Percentiles rank a stretch among this genome's conserved stretches.
Conservation (phyloP, 768 basidiomycete species). For the Albatrellus ellisii region DNA sequence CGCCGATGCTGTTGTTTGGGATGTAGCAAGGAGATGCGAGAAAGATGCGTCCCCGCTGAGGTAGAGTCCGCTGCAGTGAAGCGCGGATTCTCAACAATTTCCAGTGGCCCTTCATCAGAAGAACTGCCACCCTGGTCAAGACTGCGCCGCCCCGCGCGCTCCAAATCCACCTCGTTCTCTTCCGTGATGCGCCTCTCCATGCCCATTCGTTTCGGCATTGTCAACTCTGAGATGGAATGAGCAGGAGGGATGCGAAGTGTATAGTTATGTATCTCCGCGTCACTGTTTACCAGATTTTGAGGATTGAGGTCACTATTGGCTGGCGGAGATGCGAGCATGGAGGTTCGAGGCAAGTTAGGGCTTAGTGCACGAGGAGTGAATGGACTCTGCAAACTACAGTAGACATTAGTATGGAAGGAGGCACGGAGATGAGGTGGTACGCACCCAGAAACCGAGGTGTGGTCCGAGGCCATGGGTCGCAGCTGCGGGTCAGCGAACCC, state of each 20-base stretch:
- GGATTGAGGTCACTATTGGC: too few relatives aligned
- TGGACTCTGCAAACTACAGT: background rate
- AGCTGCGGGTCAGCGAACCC: background rate
- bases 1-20: background rate
- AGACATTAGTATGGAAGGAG: background rate
- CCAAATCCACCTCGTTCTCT: slow-evolving; percentile 9
- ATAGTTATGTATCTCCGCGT: slow-evolving; percentile 6
- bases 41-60: background rate
- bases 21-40: background rate
- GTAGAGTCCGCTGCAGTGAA: slow-evolving; percentile 1
- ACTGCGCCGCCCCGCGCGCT: background rate
- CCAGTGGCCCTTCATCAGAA: slow-evolving; percentile 10
- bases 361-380: background rate
- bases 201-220: slow-evolving; percentile 18
- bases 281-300: slow-evolving; percentile 9
- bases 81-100: slow-evolving; percentile 11
- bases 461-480: background rate
- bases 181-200: slow-evolving; percentile 13
- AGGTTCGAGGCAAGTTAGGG: background rate
- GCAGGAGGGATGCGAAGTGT: slow-evolving; percentile 33
- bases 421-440: background rate
- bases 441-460: background rate
- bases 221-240: slow-evolving; percentile 33
- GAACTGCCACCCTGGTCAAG: slow-evolving; percentile 1
- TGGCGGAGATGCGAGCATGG: background rate